These are phyloP conservation scores for Trichoderma harzianum DNA, from an alignment of 2,329 filamentous ascomycete genomes.

Conservation along the genomic window DNA sequence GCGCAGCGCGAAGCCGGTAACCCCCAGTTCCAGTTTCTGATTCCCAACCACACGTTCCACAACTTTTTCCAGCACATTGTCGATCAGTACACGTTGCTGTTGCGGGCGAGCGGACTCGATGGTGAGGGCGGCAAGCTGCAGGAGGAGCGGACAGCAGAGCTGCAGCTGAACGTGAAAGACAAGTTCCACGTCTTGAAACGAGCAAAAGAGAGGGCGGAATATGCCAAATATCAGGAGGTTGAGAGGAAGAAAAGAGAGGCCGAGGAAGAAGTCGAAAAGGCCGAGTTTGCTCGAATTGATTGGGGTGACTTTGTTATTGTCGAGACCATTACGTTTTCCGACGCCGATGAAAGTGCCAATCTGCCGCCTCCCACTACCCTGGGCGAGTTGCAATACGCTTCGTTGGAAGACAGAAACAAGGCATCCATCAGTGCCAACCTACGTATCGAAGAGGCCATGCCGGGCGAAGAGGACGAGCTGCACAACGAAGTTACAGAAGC, in stretches of 20 bases:
- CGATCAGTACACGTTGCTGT: conserved; percentile 84
- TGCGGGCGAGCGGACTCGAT: conserved; percentile 65
- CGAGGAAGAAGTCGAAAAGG: conserved; percentile 75
- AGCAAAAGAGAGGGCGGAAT: conserved; percentile 83
- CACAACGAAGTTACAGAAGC: conserved; percentile 47
- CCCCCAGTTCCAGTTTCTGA: conserved; percentile 92
- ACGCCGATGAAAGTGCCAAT: conserved; percentile 79
- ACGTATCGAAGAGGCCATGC: conserved; percentile 93
- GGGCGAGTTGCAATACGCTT: conserved; percentile 88
- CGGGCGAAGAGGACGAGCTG: conserved; percentile 62
- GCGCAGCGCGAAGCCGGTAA: conserved; percentile 87
- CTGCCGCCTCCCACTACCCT: conserved; percentile 86
- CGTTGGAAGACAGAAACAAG: conserved; percentile 89
- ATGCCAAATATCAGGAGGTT: conserved; percentile 76
- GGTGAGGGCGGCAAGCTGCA: conserved; percentile 66
- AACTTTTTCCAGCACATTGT: conserved; percentile 91
- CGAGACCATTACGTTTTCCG: conserved; percentile 89
- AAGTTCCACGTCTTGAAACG: conserved; percentile 76
- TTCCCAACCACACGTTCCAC: conserved; percentile 92
- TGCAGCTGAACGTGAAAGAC: conserved; percentile 73
- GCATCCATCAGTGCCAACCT: conserved; percentile 78
- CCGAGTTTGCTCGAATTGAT: conserved; percentile 79
- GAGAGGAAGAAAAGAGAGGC: conserved; percentile 89
- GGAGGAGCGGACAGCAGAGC: conserved; percentile 66
- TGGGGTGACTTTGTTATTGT: conserved; percentile 98